Base-by-base conservation (phyloP, 768 basidiomycete species). In the Gyrodon lividus region DNA sequence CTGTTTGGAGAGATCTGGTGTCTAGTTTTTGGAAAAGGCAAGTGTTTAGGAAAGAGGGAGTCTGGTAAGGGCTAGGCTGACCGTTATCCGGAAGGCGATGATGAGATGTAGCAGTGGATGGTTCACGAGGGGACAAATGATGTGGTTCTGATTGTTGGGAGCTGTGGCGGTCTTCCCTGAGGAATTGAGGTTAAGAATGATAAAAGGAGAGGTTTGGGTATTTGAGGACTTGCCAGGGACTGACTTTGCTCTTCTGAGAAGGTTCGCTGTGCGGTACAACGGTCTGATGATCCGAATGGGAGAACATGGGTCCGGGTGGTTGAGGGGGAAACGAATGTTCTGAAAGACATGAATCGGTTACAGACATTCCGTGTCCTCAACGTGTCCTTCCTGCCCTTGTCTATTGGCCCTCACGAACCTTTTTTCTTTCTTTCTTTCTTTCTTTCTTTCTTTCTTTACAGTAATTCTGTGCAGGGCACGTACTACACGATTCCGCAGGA, bases 71-170 rank as follows among this genome's bases (percentile, higher is more conserved):
- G 59, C 54, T 41, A 49, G 55, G 58, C 64, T 34, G 54, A 60
- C 64, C 64, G 58, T 58, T 67, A 67, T 69, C 66, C 64, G 54
- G 51, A 55, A 59, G 56, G 65, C 67, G 61, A 55, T 70, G 67
- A 70, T 69, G 66, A 63, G 64, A 51, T 56, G 51, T 51, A 54
- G 54, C 51, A 57, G 55, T 53, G 57, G 58, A 57, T 16, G 48
- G 61, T 49, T 55, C 55, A 50, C 58, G 60, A 46, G 65, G 62
- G 52, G 62, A 55, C 34, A 59, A 52, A 60, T 26, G 39, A 43
- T 19, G 42, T 47, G 47, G 49, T 52, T 50, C 61, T 61, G 62
- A 59, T 54, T 47, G 48, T 47, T 59, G 63, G 48, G 43, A 47
- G 58, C 55, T 57, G 63, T 55, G 62, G 43, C 51, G 59, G 59